Percentiles rank a stretch among this genome's conserved stretches.
Conservation (phyloP, 2,329 filamentous ascomycete species). For the Stachybotrys elegans region DNA sequence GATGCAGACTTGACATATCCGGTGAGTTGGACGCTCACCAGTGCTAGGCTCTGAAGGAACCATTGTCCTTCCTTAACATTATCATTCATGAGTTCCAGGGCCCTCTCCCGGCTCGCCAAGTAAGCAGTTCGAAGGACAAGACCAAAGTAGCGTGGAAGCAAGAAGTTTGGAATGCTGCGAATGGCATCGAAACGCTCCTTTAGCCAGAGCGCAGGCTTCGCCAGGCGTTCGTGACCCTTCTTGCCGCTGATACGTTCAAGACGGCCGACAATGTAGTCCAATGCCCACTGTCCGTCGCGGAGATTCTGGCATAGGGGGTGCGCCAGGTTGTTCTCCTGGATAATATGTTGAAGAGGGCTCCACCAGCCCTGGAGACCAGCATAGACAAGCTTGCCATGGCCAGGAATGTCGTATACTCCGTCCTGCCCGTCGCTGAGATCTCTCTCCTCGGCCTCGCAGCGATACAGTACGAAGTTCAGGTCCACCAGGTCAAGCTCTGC, state of each 20-base stretch:
- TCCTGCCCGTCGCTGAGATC: constrained; percentile 75
- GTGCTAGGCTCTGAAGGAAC: constrained; percentile 81
- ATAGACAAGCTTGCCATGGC: constrained; percentile 80
- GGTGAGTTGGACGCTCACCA: constrained; percentile 89
- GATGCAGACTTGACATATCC: constrained; percentile 88
- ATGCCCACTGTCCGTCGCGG: constrained; percentile 82
- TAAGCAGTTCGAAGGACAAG: constrained; percentile 85
- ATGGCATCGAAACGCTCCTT: constrained; percentile 81
- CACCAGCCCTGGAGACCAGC: constrained; percentile 98
- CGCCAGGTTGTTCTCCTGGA: constrained; percentile 83
- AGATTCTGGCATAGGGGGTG: constrained; percentile 93
- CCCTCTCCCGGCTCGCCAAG: constrained; percentile 72
- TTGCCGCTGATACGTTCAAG: constrained; percentile 67
- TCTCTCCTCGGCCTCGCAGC: constrained; percentile 81
- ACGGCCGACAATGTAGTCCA: constrained; percentile 80
- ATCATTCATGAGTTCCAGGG: constrained; percentile 71
- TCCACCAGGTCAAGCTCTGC: constrained; percentile 69
- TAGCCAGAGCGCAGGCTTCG: constrained; percentile 70
- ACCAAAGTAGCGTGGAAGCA: constrained; percentile 90
- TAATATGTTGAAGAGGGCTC: constrained; percentile 81
- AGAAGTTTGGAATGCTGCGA: constrained; percentile 77
- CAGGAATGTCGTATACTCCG: constrained; percentile 85
- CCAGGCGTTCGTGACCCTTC: constrained; percentile 56
- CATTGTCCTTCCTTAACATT: constrained; percentile 77
- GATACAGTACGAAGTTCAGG: constrained; percentile 87